Evolutionary conservation across 352 stramenopile genomes (phyloP).

Genomic region (Globisporangium megalacanthum): DNA sequence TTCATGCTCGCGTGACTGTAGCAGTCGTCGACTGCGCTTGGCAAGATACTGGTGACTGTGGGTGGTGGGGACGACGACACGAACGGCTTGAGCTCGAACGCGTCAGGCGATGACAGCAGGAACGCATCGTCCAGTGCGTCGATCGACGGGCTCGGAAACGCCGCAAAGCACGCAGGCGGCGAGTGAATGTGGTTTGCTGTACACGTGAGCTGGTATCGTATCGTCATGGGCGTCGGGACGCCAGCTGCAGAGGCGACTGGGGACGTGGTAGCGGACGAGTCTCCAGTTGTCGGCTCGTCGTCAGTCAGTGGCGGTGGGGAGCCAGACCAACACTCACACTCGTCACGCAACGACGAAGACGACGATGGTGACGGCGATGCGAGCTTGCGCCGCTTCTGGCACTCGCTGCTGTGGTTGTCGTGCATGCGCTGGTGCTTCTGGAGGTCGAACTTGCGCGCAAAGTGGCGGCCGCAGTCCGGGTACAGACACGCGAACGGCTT

Average conservation of each 20-base stretch:
- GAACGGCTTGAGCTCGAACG: no score
- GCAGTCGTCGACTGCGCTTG: conserved; percentile 6
- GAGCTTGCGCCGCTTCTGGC: conserved; percentile 31
- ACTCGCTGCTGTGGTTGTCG: conserved; percentile 20
- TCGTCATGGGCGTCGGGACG: background rate
- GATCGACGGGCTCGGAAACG: conserved; percentile 18
- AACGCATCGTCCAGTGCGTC: conserved; percentile 33
- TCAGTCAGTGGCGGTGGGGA: background rate
- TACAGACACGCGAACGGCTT: conserved; percentile 58
- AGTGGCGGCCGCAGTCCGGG: conserved; percentile 40
- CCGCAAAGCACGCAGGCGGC: conserved; percentile 44
- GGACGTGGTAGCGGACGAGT: no score
- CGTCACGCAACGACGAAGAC: background rate
- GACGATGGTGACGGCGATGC: conserved; percentile 1
- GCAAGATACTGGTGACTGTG: no score
- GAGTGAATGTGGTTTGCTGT: conserved; percentile 54
- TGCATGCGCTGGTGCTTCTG: conserved; percentile 69
- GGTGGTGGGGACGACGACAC: no score
- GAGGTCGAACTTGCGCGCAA: conserved; percentile 60
- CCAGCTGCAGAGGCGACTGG: background rate
- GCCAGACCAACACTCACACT: conserved; percentile 3
- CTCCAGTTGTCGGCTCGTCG: background rate
- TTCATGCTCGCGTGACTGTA: conserved; percentile 1
- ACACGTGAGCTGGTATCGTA: conserved; percentile 48
- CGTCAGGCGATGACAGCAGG: conserved; percentile 19